Evolutionary conservation across 345 rosid genomes (phyloP), one percentile per base, ranked within the genome.

Genomic region (Pugionium cornutum): DNA sequence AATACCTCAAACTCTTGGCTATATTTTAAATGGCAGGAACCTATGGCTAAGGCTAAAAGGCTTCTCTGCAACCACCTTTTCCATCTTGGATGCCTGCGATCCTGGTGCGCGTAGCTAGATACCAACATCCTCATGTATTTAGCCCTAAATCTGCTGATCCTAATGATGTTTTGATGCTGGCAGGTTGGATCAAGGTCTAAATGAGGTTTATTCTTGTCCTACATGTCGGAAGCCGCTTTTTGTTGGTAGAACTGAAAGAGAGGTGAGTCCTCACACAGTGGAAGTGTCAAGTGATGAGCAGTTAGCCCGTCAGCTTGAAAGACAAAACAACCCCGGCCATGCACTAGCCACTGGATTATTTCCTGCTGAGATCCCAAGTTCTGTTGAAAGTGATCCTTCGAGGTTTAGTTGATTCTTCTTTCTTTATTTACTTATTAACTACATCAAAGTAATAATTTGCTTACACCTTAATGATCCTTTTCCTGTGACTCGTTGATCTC

Each of bases 121-220:
- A 37, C 64, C 27, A 4, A 57, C 18, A 45, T 9, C 57, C 57
- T 54, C 40, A 0, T 43, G 39, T 49, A 65, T 64, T n/a, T 58
- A 53, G 5, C 11, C 47, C 41, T 6, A 43, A 76, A 48, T 64
- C 71, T 52, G 52, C 34, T 75, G 36, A 32, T 61, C 32, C 39
- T 56, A 55, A 66, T 78, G 77, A 64, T 72, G 50, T 59, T 63
- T 72, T 27, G 57, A 35, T 66, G 63, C 63, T 85, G 78, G 72
- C 84, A 94, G 99, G 99, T 75, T 94, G 86, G 99, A 94, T 82
- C 99, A 94, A 82, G 95, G 99, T 76, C 84, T 87, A 61, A 94
- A 80, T 73, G 99, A 90, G 40, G 85, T 72, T 68, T 90, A 90
- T 67, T 90, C 97, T 9, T 94, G 99, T 59, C 99, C 99, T 56